Evolutionary conservation across 2,329 filamentous ascomycete genomes (phyloP).

Genomic region (Zymoseptoria pseudotritici): DNA sequence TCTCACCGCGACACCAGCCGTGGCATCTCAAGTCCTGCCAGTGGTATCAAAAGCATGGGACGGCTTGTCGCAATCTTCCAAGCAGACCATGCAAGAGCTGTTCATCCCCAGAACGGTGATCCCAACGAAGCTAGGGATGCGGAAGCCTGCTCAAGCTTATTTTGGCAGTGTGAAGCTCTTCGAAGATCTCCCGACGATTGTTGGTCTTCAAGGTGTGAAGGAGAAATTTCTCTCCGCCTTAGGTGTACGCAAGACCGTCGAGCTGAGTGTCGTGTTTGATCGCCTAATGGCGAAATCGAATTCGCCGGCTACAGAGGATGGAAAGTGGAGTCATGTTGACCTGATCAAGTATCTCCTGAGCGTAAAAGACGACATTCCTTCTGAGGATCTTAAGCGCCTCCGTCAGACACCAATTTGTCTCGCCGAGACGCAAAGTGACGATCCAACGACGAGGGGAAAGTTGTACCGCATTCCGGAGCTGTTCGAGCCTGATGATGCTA

Average conservation of each 20-base stretch:
- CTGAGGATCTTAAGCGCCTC: conserved; percentile 70
- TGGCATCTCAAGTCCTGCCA: conserved; percentile 68
- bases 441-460: conserved; percentile 24
- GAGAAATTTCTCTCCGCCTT: conserved; percentile 79
- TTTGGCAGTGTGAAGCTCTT: conserved; percentile 92
- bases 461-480: conserved; percentile 70
- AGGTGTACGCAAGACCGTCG: conserved; percentile 90
- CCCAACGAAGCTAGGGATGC: conserved; percentile 88
- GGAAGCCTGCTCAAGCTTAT: conserved; percentile 74
- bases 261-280: conserved; percentile 87
- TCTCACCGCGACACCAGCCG: conserved; percentile 62
- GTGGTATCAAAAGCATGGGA: conserved; percentile 90
- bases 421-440: conserved; percentile 52
- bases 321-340: conserved; percentile 84
- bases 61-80: conserved; percentile 58
- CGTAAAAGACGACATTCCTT: conserved; percentile 80
- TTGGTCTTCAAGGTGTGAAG: conserved; percentile 70
- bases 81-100: conserved; percentile 55
- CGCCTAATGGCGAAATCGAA: conserved; percentile 61
- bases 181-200: conserved; percentile 80
- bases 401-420: conserved; percentile 74
- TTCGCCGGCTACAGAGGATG: conserved; percentile 41
- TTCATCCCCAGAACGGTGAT: conserved; percentile 67
- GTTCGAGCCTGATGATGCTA: conserved; percentile 66
- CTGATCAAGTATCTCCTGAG: conserved; percentile 90